Evolutionary conservation across 768 basidiomycete genomes (phyloP).

Genomic region (Sarcodon aspratus): DNA sequence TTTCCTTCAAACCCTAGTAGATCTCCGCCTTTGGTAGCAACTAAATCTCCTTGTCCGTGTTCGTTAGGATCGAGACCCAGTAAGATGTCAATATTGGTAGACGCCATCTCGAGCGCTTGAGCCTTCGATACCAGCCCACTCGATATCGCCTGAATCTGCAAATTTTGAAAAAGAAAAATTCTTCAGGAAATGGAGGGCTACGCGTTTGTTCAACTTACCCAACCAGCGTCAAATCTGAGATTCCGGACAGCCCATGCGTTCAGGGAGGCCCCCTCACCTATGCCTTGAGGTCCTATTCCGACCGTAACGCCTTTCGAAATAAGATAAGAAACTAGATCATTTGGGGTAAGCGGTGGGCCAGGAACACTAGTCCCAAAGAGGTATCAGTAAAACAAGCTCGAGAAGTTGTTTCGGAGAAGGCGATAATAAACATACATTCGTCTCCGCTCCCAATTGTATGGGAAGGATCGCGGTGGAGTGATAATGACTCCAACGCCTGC

Average conservation of each 20-base stretch:
- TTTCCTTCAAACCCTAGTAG: slow-evolving; percentile 23
- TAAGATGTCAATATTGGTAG: slow-evolving; percentile 42
- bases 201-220: slow-evolving; percentile 26
- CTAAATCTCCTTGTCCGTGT: slow-evolving; percentile 10
- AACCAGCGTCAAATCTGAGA: slow-evolving; percentile 24
- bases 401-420: background rate
- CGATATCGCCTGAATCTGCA: background rate
- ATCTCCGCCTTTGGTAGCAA: slow-evolving; percentile 22
- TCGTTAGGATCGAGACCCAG: slow-evolving; percentile 24
- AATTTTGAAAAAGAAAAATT: background rate
- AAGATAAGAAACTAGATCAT: slow-evolving; percentile 43
- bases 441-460: slow-evolving; percentile 49
- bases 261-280: slow-evolving; percentile 5
- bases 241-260: slow-evolving; percentile 17
- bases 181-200: background rate
- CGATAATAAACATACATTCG: slow-evolving; percentile 37
- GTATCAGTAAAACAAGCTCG: background rate
- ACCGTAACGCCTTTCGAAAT: slow-evolving; percentile 53
- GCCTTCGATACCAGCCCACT: slow-evolving; percentile 20
- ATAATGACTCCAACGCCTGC: slow-evolving; percentile 68
- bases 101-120: slow-evolving; percentile 40
- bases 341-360: slow-evolving; percentile 53
- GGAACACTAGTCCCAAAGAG: slow-evolving; percentile 36
- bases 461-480: slow-evolving; percentile 48
- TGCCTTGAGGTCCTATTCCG: slow-evolving; percentile 32